Evolutionary conservation across 352 stramenopile species (phyloP), one percentile per base, ranked within the genome.

Genomic region (Pythium brachiatum): DNA sequence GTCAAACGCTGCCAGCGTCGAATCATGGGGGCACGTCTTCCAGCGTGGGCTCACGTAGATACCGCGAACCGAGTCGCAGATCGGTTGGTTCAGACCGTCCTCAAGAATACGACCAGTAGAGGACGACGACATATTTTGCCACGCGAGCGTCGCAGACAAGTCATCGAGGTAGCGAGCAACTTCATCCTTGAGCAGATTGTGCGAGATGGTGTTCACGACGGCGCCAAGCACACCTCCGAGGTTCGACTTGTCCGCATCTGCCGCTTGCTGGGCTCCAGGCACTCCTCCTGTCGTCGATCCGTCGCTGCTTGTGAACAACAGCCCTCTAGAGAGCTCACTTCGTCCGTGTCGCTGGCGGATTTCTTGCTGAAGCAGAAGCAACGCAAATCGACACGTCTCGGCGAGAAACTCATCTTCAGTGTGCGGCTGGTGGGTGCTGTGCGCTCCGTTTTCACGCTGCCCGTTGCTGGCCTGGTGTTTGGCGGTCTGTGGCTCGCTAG

Each of bases 111-210:
- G 81, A 31, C 80, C 79, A 4, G 80, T 85, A 18, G 73, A 61
- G 11, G 81, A 89, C 5, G 63, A 68, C 48, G 86, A 72, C 47
- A 81, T 62, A 23, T 81, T 79, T 62, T 91, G 81, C 21, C 78
- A 79, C 29, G 81, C 80, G 23, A 95, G 66, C 48, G 73, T 72
- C 12, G 82, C 79, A 2, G 83, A 91, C 7, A 94, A 34, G 8
- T 79, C 62, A 50, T 95, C 86, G 39, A 95, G 60, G 52, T 93
- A 95, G 0, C 57, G 66, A 16, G 75, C 65, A 25, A 94, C 72
- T 65, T 94, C 83, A 15, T 90, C 69, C 58, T 91, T 90, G n/a
- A 95, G 62, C 41, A 95, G 52, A 27, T 82, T 90, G 63, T 95
- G 86, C 9, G 81, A 79, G 12, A 95, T 63, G 7, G 90, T 80